Conservation (phyloP, 768 basidiomycete genomes). For the Trichaptum fuscoviolaceum region DNA sequence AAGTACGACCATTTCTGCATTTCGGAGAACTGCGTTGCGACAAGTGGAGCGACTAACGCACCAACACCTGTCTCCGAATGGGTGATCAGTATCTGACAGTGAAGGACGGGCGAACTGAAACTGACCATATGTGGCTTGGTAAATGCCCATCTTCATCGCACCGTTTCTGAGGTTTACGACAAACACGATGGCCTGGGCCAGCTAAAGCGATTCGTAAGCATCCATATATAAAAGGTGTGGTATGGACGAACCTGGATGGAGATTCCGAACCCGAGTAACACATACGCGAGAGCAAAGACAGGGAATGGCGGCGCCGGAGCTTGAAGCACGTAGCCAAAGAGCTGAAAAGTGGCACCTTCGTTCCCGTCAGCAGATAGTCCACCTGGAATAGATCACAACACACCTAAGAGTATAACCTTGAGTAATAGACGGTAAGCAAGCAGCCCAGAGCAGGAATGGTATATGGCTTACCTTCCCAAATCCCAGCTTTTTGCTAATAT, state of each 20-base stretch:
- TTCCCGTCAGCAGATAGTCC: background rate
- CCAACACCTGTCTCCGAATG: conserved; percentile 30
- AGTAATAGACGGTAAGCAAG: background rate
- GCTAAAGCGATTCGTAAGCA: conserved; percentile 29
- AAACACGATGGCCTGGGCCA: conserved; percentile 69
- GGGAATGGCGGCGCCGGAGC: conserved; percentile 22
- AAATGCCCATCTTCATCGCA: conserved; percentile 61
- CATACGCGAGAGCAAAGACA: conserved; percentile 15
- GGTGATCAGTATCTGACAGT: conserved; percentile 3
- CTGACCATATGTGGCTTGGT: conserved; percentile 61
- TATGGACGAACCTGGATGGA: conserved; percentile 16
- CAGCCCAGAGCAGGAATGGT: background rate
- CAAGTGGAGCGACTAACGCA: conserved; percentile 46
- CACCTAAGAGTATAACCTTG: background rate
- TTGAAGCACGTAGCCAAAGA: conserved; percentile 16
- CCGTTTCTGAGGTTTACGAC: conserved; percentile 54
- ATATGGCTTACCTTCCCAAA: conserved; percentile 13
- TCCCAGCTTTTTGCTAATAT: conserved; percentile 10
- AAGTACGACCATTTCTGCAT: conserved; percentile 37
- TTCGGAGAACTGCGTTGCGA: conserved; percentile 47
- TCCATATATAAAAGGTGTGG: background rate
- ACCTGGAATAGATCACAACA: background rate
- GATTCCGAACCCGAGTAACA: conserved; percentile 17
- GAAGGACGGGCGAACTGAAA: background rate
- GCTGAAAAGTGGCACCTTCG: conserved; percentile 15